Percentiles rank a stretch among this genome's conserved stretches.
These are phyloP conservation scores for Suillus lakei DNA, from an alignment of 768 basidiomycete species.

Conservation along the genomic window DNA sequence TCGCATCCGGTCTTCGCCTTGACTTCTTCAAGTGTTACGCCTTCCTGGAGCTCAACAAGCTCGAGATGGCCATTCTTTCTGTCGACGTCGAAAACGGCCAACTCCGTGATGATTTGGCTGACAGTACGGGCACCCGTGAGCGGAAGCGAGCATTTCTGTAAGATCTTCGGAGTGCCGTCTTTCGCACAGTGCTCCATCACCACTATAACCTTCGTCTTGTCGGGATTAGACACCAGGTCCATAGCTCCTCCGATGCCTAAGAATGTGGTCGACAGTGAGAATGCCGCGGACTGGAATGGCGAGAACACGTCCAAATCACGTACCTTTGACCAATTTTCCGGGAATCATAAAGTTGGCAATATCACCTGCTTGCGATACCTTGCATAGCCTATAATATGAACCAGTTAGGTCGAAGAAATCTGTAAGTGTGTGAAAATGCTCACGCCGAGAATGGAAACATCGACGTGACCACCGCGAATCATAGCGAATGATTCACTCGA, in stretches of 20 bases:
- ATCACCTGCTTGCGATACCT: slow-evolving; percentile 89
- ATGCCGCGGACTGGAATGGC: slow-evolving; percentile 1
- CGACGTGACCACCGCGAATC: slow-evolving; percentile 96
- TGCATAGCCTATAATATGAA: slow-evolving; percentile 78
- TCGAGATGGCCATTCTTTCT: slow-evolving; percentile 71
- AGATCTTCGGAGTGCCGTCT: slow-evolving; percentile 88
- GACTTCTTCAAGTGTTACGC: slow-evolving; percentile 83
- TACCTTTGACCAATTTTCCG: slow-evolving; percentile 87
- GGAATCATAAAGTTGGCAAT: slow-evolving; percentile 99
- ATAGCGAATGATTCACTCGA: slow-evolving; percentile 95
- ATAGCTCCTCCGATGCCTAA: slow-evolving; percentile 93
- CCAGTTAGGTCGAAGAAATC: too few species aligned
- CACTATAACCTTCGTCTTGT: slow-evolving; percentile 90
- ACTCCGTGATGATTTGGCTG: slow-evolving; percentile 91
- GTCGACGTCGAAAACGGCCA: slow-evolving; percentile 90
- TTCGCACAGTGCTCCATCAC: slow-evolving; percentile 92
- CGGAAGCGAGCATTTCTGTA: slow-evolving; percentile 80
- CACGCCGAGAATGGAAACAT: slow-evolving; percentile 92
- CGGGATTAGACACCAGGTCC: slow-evolving; percentile 96
- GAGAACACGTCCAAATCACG: not conserved
- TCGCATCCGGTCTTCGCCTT: slow-evolving; percentile 86
- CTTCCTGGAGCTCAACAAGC: slow-evolving; percentile 82
- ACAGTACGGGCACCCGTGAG: slow-evolving; percentile 89
- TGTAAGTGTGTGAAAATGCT: slow-evolving; percentile 34
- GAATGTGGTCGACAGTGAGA: slow-evolving; percentile 19